These are phyloP conservation scores for Colletotrichum liaoningense DNA, from an alignment of 2,329 filamentous ascomycete genomes.

Conservation along the genomic window DNA sequence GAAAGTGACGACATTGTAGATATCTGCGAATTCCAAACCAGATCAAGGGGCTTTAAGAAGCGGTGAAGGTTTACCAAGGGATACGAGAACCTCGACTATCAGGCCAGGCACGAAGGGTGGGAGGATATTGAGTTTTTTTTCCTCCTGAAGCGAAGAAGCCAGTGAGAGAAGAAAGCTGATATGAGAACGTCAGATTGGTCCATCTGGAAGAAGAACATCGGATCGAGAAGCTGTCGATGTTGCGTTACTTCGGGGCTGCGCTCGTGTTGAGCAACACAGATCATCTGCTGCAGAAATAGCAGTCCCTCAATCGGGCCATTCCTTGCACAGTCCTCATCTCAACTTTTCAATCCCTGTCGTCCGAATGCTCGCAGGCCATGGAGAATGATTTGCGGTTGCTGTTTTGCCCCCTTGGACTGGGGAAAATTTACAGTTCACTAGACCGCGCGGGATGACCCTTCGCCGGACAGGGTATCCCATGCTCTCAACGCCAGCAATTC, in stretches of 20 bases:
- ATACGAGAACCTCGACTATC: background rate
- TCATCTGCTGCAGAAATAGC: conserved; percentile 1
- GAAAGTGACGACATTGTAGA: background rate
- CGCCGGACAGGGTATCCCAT: background rate
- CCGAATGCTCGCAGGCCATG: background rate
- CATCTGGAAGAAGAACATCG: background rate
- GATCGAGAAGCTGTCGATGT: background rate
- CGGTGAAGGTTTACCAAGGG: background rate
- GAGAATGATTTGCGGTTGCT: background rate
- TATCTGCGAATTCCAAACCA: background rate
- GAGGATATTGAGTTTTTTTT: background rate
- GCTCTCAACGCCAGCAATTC: background rate
- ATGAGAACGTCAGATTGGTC: no score
- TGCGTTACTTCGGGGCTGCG: background rate
- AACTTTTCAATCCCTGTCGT: background rate
- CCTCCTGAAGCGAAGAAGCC: background rate
- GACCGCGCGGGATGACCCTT: background rate
- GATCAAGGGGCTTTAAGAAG: background rate
- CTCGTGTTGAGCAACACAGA: background rate
- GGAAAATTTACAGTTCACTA: background rate
- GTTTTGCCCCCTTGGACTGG: background rate
- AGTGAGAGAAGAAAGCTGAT: background rate
- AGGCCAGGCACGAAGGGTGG: background rate
- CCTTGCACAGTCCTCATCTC: background rate
- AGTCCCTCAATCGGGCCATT: background rate